Conservation (phyloP, 2,329 filamentous ascomycete genomes). For the Chrysoporthe cubensis region DNA sequence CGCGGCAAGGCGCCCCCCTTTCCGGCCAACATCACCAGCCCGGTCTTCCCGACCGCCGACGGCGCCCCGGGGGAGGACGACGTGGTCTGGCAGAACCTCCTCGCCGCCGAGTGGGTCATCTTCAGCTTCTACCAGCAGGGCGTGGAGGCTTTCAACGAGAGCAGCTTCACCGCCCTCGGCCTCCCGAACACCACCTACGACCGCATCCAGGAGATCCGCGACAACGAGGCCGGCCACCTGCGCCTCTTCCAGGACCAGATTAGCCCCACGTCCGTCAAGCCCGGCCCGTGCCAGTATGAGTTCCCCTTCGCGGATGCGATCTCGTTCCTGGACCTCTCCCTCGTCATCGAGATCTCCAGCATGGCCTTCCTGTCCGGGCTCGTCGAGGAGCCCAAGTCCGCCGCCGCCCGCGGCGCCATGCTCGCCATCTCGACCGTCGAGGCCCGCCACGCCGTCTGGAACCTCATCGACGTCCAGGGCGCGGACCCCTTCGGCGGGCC, state of each 20-base stretch:
- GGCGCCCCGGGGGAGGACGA: slow-evolving; percentile 42
- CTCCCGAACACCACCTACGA: slow-evolving; percentile 41
- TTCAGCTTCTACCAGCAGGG: slow-evolving; percentile 47
- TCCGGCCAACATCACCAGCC: slow-evolving; percentile 41
- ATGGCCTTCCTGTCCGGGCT: slow-evolving; percentile 47
- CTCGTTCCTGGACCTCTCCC: slow-evolving; percentile 35
- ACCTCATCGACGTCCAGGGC: slow-evolving; percentile 46
- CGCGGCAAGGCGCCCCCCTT: slow-evolving; percentile 40
- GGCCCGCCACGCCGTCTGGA: slow-evolving; percentile 46
- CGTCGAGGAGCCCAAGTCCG: slow-evolving; percentile 39
- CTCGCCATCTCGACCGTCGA: slow-evolving; percentile 42
- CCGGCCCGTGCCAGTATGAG: slow-evolving; percentile 27
- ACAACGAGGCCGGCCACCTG: slow-evolving; percentile 44
- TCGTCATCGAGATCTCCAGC: slow-evolving; percentile 42
- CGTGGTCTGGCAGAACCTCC: slow-evolving; percentile 48
- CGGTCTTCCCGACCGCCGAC: slow-evolving; percentile 35
- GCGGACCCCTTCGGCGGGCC: slow-evolving; percentile 45
- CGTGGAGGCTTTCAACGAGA: slow-evolving; percentile 44
- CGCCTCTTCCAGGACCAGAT: slow-evolving; percentile 41
- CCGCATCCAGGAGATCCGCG: slow-evolving; percentile 41
- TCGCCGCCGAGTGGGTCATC: slow-evolving; percentile 49
- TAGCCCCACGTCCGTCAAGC: slow-evolving; percentile 46
- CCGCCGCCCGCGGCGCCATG: slow-evolving; percentile 42
- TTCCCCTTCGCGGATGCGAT: neutral
- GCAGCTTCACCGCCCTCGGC: slow-evolving; percentile 36